phyloP scores from a whole-genome alignment of 768 basidiomycete genomes.

The Cystofilobasidium capitatum region DNA sequence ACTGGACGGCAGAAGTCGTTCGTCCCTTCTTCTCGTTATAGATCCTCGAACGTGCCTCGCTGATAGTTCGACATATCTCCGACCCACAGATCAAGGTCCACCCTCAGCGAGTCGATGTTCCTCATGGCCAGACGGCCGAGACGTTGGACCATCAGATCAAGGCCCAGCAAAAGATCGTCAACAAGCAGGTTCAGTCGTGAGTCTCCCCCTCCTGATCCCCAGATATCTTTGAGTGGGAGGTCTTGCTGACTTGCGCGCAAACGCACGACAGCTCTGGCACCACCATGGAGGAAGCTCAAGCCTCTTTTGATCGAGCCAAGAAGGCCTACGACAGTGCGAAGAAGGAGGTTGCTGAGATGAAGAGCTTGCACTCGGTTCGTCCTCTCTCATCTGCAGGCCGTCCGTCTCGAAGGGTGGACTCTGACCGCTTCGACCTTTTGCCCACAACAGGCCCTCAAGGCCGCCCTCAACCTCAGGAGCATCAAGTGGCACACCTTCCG shows the following conservation, averaged over 20 bases:
- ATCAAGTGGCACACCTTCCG: slow-evolving; percentile 79
- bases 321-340: slow-evolving; percentile 53
- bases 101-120: not conserved
- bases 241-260: too few relatives aligned
- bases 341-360: slow-evolving; percentile 53
- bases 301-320: slow-evolving; percentile 58
- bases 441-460: slow-evolving; percentile 51
- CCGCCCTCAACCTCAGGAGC: slow-evolving; percentile 57
- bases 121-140: not conserved
- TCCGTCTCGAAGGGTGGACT: not conserved
- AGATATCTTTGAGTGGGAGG: too few relatives aligned
- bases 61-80: not conserved
- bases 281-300: slow-evolving; percentile 64
- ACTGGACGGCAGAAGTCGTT: slow-evolving; percentile 14
- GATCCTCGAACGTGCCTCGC: not conserved
- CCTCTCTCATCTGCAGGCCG: not conserved
- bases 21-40: not conserved
- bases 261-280: slow-evolving; percentile 65
- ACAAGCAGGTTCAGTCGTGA: slow-evolving; percentile 57
- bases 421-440: not conserved
- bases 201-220: slow-evolving; percentile 27
- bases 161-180: slow-evolving; percentile 55
- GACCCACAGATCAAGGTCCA: not conserved
- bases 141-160: slow-evolving; percentile 52
- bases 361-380: slow-evolving; percentile 7